These are phyloP conservation scores for Chlamydomonas eustigma DNA, from an alignment of 139 green algal genomes.

Conservation along the genomic window DNA sequence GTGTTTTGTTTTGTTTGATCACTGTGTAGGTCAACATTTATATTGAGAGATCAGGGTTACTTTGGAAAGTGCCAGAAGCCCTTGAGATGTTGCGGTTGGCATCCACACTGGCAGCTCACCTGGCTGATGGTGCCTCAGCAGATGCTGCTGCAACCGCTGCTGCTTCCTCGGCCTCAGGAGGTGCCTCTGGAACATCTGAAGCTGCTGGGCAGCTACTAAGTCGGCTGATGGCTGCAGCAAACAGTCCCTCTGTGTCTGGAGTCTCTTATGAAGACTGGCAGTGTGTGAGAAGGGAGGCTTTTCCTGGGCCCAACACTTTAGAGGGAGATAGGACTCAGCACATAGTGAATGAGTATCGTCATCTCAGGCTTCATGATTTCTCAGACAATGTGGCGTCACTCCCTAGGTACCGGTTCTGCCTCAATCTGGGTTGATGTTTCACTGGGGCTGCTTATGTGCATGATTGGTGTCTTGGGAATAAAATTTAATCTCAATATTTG, in stretches of 20 bases:
- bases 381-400: slow-evolving; percentile 64
- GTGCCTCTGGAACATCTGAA: too few relatives aligned
- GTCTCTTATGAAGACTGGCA: too few relatives aligned
- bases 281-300: too few relatives aligned
- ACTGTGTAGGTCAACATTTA: slow-evolving; percentile 66
- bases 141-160: neutral
- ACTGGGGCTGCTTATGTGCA: too few relatives aligned
- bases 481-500: too few relatives aligned
- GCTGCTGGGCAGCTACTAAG: too few relatives aligned
- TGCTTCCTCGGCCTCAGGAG: slow-evolving; percentile 1
- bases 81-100: slow-evolving; percentile 59
- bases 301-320: slow-evolving; percentile 35
- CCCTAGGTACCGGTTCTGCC: slow-evolving; percentile 37
- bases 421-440: too few relatives aligned
- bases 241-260: too few relatives aligned
- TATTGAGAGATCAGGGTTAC: slow-evolving; percentile 72
- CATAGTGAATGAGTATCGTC: slow-evolving; percentile 57
- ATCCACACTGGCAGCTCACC: slow-evolving; percentile 36
- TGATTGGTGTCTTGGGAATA: too few relatives aligned
- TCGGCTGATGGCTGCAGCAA: too few relatives aligned
- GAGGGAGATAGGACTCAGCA: slow-evolving; percentile 44
- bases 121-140: slow-evolving; percentile 44
- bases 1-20: too few relatives aligned
- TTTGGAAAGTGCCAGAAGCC: slow-evolving; percentile 80
- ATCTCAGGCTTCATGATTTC: slow-evolving; percentile 80